Evolutionary conservation across 1,284 basidiomycete genomes (phyloP), one percentile per base, ranked within the genome.

Genomic region (Microbotryum intermedium): DNA sequence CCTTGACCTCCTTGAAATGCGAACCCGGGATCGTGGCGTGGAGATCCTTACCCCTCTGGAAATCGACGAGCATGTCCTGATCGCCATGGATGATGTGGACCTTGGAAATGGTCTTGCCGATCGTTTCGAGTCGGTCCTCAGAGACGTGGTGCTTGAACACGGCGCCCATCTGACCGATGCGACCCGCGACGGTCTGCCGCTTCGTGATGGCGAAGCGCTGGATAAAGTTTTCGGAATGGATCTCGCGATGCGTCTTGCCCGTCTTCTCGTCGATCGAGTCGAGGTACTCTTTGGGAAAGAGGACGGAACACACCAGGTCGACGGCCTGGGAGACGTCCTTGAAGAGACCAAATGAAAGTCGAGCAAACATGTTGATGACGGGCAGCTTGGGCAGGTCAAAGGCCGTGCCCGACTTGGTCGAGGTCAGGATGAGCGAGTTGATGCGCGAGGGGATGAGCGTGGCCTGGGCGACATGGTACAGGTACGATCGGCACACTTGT

Each of bases 81-180:
- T 89, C 85, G 3, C 89, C 90, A 0, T 83, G 87, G 20, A 90
- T 70, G 62, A 92, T 84, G 16, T 80, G 65, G 4, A 90, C 80
- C 65, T 82, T 81, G 11, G 81, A 79, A 18, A 91, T 79, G 4
- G 75, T 75, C 0, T 72, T 70, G 2, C 84, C 81, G 50, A 92
- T 83, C 42, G 70, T 70, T 6, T 73, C 72, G 16, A 90, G 79
- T 1, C 82, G 79, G 0, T 78, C 78, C 0, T 80, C 76, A 3
- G 79, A 73, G 56, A 91, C 83, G 57, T 80, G 71, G 71, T 92
- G 53, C 28, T 30, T 85, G 4, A 87, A 62, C 0, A 74, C 86
- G 0, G 90, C 87, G 6, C 76, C 78, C 80, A 88, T 84, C 72
- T 92, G 89, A 3, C 85, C 87, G 3, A 91, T 62, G 21, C 82